Conservation (phyloP, 805 yeast genomes). For the Martiniozyma abietophila region DNA sequence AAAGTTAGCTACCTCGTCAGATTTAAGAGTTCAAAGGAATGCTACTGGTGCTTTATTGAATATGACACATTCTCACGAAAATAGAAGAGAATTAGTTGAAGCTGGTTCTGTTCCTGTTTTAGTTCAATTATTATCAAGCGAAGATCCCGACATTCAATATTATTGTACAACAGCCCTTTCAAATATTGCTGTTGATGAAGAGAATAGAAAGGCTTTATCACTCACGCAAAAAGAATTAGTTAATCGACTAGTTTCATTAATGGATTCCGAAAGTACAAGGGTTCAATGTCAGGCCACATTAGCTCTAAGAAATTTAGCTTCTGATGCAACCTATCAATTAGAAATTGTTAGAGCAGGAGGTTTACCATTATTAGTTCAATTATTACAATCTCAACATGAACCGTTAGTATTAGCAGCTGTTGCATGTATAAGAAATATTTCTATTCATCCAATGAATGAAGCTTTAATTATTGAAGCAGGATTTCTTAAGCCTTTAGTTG, state of each 20-base stretch:
- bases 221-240: conserved; percentile 91
- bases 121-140: conserved; percentile 73
- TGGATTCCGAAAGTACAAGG: conserved; percentile 90
- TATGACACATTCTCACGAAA: conserved; percentile 97
- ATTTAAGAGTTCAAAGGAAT: conserved; percentile 92
- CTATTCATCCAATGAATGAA: conserved; percentile 94
- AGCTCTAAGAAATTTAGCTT: conserved; percentile 90
- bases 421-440: conserved; percentile 94
- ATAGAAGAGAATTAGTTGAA: conserved; percentile 90
- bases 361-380: conserved; percentile 81
- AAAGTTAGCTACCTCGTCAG: conserved; percentile 87
- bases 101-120: conserved; percentile 98
- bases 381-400: conserved; percentile 81
- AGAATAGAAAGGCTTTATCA: conserved; percentile 77
- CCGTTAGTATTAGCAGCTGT: conserved; percentile 94
- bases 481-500: conserved; percentile 82
- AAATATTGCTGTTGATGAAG: conserved; percentile 94
- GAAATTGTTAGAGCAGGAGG: conserved; percentile 96
- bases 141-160: conserved; percentile 95
- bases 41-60: conserved; percentile 97
- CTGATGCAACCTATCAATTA: conserved; percentile 91
- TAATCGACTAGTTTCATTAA: conserved; percentile 73
- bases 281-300: conserved; percentile 98
- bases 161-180: conserved; percentile 97
- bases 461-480: conserved; percentile 95